Base-by-base conservation (phyloP, 208 protist genomes). In the Acanthamoeba divionensis region DNA sequence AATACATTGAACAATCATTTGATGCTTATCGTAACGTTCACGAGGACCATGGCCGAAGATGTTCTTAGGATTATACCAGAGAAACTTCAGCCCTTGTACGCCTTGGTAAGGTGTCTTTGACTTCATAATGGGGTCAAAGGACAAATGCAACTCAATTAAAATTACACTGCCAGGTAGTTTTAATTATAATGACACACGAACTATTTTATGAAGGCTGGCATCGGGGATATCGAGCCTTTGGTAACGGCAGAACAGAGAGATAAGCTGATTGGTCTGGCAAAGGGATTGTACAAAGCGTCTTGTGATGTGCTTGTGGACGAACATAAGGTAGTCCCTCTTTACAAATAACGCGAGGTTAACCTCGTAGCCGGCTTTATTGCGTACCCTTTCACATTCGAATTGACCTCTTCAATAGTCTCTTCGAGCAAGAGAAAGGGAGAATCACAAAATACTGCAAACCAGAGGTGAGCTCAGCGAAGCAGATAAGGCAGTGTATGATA, bases 391-490 rank as follows among this genome's bases (percentile, higher is more conserved):
- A 36, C 10, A n/a, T 36, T 79, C 2, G 48, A 5, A 12, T 57
- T 54, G 10, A 36, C 71, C 1, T 33, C 44, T 50, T n/a, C n/a
- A n/a, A n/a, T 60, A 94, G 65, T 38, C 54, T 45, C n/a, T 92
- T 50, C 60, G 80, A 13, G 79, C 90, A 8, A 90, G 83, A 33
- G 92, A 94, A 41, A 91, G 79, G 48, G 90, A 94, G 52, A 93
- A 92, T 33, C 86, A 91, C 38, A 67, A 47, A 24, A 65, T 90
- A 5, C 86, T 92, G 44, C 52, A 73, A 45, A 91, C 54, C 9
- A 75, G 90, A 48, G 92, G 92, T 65, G 92, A 94, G 60, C 62
- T 94, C 24, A 60, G 88, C 83, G 90, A 89, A 33, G n/a, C 63
- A 8, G 26, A 80, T 26, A 66, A 75, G 9, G 31, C 48, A 6